A percentile compares a stretch with the other conserved stretches of the same genome.
These are phyloP conservation scores for Fusarium floridanum DNA, from an alignment of 2,329 filamentous ascomycete species.

Conservation along the genomic window DNA sequence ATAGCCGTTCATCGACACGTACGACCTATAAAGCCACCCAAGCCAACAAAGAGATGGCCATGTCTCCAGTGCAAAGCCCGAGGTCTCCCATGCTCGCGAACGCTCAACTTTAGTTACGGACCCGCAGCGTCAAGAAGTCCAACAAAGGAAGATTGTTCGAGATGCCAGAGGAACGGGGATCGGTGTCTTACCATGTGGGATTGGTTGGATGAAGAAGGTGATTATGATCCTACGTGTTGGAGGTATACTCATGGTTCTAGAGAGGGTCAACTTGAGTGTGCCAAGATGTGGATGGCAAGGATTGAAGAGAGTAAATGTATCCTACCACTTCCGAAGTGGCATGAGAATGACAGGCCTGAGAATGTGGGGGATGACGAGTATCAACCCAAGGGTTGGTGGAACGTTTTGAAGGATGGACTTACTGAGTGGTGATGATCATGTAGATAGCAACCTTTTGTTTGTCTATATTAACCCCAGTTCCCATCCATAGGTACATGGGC, in stretches of 20 bases:
- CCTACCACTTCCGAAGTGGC: slow-evolving; percentile 32
- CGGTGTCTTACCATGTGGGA: slow-evolving; percentile 41
- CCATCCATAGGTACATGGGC: background rate
- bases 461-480: background rate
- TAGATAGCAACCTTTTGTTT: background rate
- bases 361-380: slow-evolving; percentile 10
- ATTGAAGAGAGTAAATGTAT: background rate
- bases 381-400: slow-evolving; percentile 24
- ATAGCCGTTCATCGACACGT: slow-evolving; percentile 31
- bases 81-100: slow-evolving; percentile 44
- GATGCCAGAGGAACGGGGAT: slow-evolving; percentile 43
- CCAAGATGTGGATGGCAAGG: slow-evolving; percentile 11
- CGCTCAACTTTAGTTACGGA: background rate
- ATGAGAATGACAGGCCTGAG: slow-evolving; percentile 14
- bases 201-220: slow-evolving; percentile 69
- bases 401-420: slow-evolving; percentile 21
- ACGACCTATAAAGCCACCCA: slow-evolving; percentile 1
- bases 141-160: slow-evolving; percentile 23
- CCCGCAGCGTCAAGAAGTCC: background rate
- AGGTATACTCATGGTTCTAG: slow-evolving; percentile 12
- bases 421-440: slow-evolving; percentile 7
- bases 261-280: background rate
- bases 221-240: background rate
- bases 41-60: background rate
- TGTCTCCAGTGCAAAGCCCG: slow-evolving; percentile 45